These are phyloP conservation scores for Yamadazyma philogaea DNA, from an alignment of 805 yeast genomes.

Conservation along the genomic window DNA sequence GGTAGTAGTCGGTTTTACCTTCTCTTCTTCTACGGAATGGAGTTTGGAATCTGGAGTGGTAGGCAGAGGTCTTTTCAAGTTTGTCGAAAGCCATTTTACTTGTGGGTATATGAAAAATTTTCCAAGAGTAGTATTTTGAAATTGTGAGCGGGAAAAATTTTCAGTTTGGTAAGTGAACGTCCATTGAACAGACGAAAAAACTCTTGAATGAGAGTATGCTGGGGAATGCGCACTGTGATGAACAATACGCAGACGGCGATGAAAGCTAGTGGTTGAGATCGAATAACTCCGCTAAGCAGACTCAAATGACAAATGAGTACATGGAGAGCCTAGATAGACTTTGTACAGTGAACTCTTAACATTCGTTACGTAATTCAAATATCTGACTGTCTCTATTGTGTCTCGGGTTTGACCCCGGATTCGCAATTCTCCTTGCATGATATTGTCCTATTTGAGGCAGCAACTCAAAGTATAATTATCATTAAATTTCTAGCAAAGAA, in stretches of 20 bases:
- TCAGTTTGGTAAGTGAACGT: constrained; percentile 15
- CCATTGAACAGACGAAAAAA: not conserved
- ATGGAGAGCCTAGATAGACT: too few relatives aligned
- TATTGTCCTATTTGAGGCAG: not conserved
- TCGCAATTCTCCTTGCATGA: not conserved
- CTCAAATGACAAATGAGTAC: too few relatives aligned
- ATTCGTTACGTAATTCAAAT: too few relatives aligned
- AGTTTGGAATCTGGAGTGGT: constrained; percentile 99
- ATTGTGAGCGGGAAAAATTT: constrained; percentile 11
- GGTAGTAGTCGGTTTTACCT: constrained; percentile 99
- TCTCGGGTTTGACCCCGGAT: not conserved
- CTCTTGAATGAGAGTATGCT: not conserved
- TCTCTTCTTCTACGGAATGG: constrained; percentile 99
- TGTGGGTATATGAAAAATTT: constrained; percentile 9
- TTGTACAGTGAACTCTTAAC: too few relatives aligned
- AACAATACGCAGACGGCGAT: not conserved
- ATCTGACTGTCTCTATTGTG: not conserved
- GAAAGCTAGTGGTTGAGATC: not conserved
- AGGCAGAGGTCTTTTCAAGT: constrained; percentile 71
- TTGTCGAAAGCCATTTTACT: constrained; percentile 16
- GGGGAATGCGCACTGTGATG: constrained; percentile 1
- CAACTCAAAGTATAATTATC: not conserved
- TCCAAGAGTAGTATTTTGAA: not conserved
- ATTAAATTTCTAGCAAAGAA: too few relatives aligned
- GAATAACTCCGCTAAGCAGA: too few relatives aligned